Evolutionary conservation across 2,329 filamentous ascomycete species (phyloP).

Genomic region (Camillea tinctor): DNA sequence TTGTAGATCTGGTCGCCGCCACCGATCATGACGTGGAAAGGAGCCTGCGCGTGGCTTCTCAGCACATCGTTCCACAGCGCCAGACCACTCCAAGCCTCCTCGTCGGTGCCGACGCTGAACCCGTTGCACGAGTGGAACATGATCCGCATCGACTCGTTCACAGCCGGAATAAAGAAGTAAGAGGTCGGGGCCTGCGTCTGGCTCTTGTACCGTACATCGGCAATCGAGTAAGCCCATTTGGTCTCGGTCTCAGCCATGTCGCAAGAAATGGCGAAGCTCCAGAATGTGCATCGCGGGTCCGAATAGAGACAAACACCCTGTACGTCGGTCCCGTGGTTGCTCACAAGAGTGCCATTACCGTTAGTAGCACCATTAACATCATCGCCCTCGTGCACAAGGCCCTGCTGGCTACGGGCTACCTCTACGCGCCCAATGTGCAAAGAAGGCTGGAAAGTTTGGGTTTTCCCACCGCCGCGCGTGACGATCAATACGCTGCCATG

Average conservation of each 20-base stretch:
- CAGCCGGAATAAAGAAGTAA: slow-evolving; percentile 82
- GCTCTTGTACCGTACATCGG: slow-evolving; percentile 61
- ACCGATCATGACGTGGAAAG: slow-evolving; percentile 94
- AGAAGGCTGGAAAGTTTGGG: slow-evolving; percentile 56
- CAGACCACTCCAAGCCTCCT: slow-evolving; percentile 84
- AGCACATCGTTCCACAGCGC: slow-evolving; percentile 93
- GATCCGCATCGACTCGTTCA: slow-evolving; percentile 87
- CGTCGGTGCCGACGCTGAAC: slow-evolving; percentile 74
- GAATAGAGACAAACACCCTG: slow-evolving; percentile 62
- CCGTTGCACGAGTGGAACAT: slow-evolving; percentile 99
- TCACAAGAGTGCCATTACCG: slow-evolving; percentile 43
- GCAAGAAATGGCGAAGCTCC: slow-evolving; percentile 82
- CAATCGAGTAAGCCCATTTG: slow-evolving; percentile 76
- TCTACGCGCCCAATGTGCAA: slow-evolving; percentile 51
- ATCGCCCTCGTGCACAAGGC: slow-evolving; percentile 29
- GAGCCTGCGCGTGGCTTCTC: slow-evolving; percentile 72
- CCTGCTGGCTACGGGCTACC: slow-evolving; percentile 23
- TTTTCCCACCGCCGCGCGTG: slow-evolving; percentile 66
- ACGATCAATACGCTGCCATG: slow-evolving; percentile 84
- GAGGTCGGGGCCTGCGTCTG: slow-evolving; percentile 57
- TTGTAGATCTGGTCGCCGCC: slow-evolving; percentile 98
- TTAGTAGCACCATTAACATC: slow-evolving; percentile 32
- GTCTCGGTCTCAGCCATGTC: slow-evolving; percentile 70
- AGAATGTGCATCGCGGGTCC: slow-evolving; percentile 75
- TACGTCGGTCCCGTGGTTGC: slow-evolving; percentile 41